Evolutionary conservation across 345 rosid genomes (phyloP).

Genomic region (Ricinus communis): DNA sequence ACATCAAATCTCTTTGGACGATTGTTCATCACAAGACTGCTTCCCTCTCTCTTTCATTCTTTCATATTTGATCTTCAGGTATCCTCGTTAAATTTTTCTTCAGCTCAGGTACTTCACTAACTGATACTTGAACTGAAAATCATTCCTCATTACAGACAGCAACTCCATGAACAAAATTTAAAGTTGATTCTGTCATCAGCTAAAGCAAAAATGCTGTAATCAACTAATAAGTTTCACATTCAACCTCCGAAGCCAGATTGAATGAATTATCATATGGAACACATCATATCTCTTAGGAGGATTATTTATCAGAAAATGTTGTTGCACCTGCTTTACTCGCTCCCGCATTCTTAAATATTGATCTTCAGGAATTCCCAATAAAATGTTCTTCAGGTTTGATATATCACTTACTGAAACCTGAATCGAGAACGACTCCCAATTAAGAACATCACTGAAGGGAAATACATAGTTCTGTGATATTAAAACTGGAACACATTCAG

Average conservation of each 20-base stretch:
- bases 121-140: no score
- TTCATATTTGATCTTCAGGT: no score
- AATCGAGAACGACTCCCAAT: slow-evolving; percentile 62
- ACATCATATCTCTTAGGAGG: slow-evolving; percentile 70
- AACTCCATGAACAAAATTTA: no score
- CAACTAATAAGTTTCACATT: slow-evolving; percentile 28
- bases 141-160: no score
- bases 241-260: slow-evolving; percentile 71
- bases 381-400: slow-evolving; percentile 47
- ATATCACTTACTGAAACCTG: slow-evolving; percentile 49
- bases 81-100: no score
- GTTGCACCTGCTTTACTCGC: slow-evolving; percentile 49
- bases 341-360: slow-evolving; percentile 42
- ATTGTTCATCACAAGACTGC: no score
- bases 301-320: slow-evolving; percentile 58
- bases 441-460: slow-evolving; percentile 71
- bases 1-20: no score
- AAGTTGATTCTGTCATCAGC: no score
- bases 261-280: slow-evolving; percentile 69
- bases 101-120: no score
- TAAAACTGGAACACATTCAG: slow-evolving; percentile 67
- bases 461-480: slow-evolving; percentile 55
- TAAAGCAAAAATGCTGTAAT: no score
- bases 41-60: no score
- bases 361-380: slow-evolving; percentile 44